Evolutionary conservation across 225 moss, liverwort and hornwort genomes (phyloP).

Genomic region (Pseudoscleropodium purum): DNA sequence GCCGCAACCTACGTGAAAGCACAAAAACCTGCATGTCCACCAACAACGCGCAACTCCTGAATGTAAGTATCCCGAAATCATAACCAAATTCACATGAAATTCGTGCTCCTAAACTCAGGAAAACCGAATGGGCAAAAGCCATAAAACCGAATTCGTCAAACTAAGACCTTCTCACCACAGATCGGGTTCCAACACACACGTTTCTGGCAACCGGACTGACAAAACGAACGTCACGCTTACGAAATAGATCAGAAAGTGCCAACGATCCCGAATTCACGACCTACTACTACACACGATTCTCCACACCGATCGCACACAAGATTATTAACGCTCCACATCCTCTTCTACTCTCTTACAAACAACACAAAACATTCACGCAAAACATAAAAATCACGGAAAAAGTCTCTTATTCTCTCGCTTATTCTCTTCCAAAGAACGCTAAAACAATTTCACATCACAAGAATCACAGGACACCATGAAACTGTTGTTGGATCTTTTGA

Average conservation of each 20-base stretch:
- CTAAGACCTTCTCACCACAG: neutral
- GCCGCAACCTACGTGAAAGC: neutral
- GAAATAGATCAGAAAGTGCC: neutral
- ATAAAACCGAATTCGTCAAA: neutral
- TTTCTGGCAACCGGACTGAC: neutral
- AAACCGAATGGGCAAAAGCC: neutral
- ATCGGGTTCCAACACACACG: neutral
- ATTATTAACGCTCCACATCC: neutral
- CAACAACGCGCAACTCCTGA: neutral
- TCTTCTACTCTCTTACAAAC: neutral
- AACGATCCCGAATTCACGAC: neutral
- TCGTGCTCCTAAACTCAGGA: neutral
- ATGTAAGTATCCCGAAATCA: neutral
- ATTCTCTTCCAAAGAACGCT: neutral
- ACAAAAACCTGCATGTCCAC: constrained; percentile 5
- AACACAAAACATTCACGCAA: neutral
- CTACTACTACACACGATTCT: neutral
- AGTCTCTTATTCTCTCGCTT: too few species aligned
- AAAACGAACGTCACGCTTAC: neutral
- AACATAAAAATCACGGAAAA: neutral
- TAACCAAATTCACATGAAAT: neutral
- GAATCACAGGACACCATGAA: neutral
- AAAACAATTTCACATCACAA: neutral
- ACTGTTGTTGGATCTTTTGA: neutral
- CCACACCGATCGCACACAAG: neutral